Evolutionary conservation across 2,329 filamentous ascomycete genomes (phyloP).

Genomic region (Trichoderma afroharzianum): DNA sequence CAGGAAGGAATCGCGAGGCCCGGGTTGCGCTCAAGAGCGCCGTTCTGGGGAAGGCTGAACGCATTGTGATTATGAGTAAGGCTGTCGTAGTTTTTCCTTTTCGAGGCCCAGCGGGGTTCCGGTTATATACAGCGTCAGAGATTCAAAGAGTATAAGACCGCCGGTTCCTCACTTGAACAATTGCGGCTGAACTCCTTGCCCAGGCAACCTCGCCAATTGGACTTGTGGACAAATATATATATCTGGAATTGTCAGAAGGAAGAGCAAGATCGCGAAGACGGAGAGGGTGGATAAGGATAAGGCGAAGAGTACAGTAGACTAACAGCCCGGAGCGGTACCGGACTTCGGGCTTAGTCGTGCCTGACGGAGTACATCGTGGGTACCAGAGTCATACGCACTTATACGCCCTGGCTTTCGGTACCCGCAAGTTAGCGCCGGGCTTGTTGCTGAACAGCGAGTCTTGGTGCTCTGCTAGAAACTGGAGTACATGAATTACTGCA

Average conservation of each 20-base stretch:
- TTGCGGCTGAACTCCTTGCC: not conserved
- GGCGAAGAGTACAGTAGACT: not conserved
- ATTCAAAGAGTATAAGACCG: not conserved
- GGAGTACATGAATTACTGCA: not conserved
- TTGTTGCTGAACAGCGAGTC: not conserved
- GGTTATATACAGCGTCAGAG: not conserved
- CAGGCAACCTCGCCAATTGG: not conserved
- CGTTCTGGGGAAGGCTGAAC: constrained; percentile 30
- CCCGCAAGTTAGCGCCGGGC: not conserved
- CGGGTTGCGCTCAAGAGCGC: constrained; percentile 33
- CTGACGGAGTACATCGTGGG: not conserved
- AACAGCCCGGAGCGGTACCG: constrained; percentile 17
- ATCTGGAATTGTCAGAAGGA: not conserved
- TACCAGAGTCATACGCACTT: not conserved
- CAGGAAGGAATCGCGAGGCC: constrained; percentile 35
- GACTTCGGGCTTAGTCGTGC: constrained; percentile 17
- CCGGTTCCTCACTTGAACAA: not conserved
- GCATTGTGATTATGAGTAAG: constrained; percentile 24
- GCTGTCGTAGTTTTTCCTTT: not conserved
- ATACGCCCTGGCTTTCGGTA: not conserved
- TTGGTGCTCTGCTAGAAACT: not conserved
- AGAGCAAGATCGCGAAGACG: not conserved
- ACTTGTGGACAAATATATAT: not conserved
- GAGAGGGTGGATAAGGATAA: not conserved
- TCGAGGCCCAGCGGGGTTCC: not conserved